These are phyloP conservation scores for Phaeolepiota aurea DNA, from an alignment of 768 basidiomycete species.

Conservation along the genomic window DNA sequence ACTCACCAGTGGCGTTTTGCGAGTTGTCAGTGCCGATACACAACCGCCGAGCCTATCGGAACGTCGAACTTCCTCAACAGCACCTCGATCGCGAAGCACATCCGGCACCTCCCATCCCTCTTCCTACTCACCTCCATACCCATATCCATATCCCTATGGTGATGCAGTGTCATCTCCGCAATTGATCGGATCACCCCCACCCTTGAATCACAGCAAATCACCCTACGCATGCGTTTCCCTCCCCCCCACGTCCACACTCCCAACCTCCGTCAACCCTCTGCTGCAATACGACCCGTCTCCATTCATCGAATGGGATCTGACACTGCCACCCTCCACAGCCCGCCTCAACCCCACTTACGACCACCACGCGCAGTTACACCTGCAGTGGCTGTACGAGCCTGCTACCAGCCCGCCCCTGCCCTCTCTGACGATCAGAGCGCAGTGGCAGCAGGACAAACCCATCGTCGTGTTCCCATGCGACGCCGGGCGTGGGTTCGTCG, in stretches of 20 bases:
- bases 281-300: background rate
- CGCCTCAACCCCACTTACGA: no score
- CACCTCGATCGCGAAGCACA: no score
- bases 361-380: no score
- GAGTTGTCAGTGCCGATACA: no score
- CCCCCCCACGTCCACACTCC: background rate
- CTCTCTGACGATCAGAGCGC: background rate
- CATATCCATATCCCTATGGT: no score
- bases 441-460: background rate
- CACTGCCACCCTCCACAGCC: background rate
- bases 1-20: no score
- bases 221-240: background rate
- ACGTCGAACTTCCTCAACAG: no score
- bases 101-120: no score
- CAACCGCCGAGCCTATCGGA: no score
- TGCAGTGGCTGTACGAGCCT: background rate
- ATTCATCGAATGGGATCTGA: background rate
- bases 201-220: background rate
- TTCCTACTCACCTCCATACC: no score
- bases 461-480: background rate
- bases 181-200: no score
- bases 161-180: no score
- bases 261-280: background rate
- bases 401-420: background rate
- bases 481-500: background rate